Base-by-base conservation (phyloP, 2,329 filamentous ascomycete species). In the Paracoccidioides lutzii region DNA sequence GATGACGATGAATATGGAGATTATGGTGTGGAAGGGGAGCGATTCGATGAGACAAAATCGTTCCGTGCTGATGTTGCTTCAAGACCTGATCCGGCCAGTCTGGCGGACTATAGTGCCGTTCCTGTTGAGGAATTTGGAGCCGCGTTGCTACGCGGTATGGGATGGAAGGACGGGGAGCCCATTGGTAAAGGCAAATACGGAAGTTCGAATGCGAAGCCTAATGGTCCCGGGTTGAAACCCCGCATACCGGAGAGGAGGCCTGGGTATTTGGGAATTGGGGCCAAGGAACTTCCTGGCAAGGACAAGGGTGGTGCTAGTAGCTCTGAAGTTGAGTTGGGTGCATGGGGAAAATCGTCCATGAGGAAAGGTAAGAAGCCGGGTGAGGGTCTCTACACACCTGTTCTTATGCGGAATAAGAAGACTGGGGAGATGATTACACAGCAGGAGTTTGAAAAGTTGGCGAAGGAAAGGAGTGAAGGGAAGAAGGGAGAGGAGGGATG, bases 71-170 rank as follows among this genome's bases (percentile, higher is more conserved):
- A 91, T 67, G 79, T 90, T 35, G 76, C 80, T 10, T 75, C 80
- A 32, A 85, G 89, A 0, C 90, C 89, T 0, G 86, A 89, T 28
- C 78, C 81, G 35, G 84, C 89, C 3, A 87, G 83, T 0, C 74
- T 95, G 15, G 87, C 88, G 38, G 88, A 93, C 64, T 97, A 97
- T 72, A 85, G 87, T 57, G 83, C 85, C 10, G 85, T 95, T 59
- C 91, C 93, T 0, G 89, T 97, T 14, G 91, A 96, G 62, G 90
- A 96, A 63, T 98, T 97, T 61, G 93, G 93, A 6, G 87, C 90
- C 15, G 90, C 90, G 0, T 77, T 97, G 60, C 78, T 98, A 40
- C 83, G 90, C 37, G 90, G 90, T 8, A 96, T 97, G 87, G 93
- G 93, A 7, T 96, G 91, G 90, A 90, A 96, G 65, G 81, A 83